Evolutionary conservation across 225 moss, liverwort and hornwort genomes (phyloP), one percentile per base, ranked within the genome.

Genomic region (Physcomitrium patens): DNA sequence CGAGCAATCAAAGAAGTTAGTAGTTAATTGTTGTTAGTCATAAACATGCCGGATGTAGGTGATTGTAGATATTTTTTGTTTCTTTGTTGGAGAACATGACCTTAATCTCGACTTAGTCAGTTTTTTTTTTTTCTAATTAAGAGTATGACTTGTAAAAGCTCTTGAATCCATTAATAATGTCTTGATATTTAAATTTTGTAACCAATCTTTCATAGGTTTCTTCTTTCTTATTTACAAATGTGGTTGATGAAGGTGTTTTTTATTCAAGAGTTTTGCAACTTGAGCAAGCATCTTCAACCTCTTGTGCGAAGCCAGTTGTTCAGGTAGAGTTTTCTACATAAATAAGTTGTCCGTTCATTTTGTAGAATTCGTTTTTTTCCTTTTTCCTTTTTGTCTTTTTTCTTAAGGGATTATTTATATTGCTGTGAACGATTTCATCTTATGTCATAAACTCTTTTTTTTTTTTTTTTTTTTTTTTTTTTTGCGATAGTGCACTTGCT

Each of bases 271-370:
- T 95, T 99, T 66, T 95, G 95, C 84, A 99, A 95, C 77, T 84
- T 99, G 74, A 95, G 99, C 83, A 99, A 99, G 73, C 93, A 99
- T 84, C 83, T 99, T 72, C 95, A 92, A 72, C 93, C 95, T 78
- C 81, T 67, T 56, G 70, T 90, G 67, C 99, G 99, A 68, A 95
- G 87, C 72, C 95, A 95, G 82, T 90, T 99, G 22, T 83, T 99
- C 73, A 85, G 99, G 99, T 99, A 89, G 12, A 83, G 63, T 47
- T 78, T 68, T 45, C 6, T 37, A 4, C 31, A 37, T 37, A 37
- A 2, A 37, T 37, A 7, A 37, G 31, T 37, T 37, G 31, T 37
- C 31, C 31, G 4, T 37, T 37, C 31, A 37, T 3, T 4, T 37
- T 7, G 7, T 37, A 37, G 31, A 37, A 9, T 31, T 63, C 22